Percentiles rank a stretch among this genome's conserved stretches.
Evolutionary conservation across 2,329 filamentous ascomycete genomes (phyloP).

Genomic region (Rhynchosporium graminicola): DNA sequence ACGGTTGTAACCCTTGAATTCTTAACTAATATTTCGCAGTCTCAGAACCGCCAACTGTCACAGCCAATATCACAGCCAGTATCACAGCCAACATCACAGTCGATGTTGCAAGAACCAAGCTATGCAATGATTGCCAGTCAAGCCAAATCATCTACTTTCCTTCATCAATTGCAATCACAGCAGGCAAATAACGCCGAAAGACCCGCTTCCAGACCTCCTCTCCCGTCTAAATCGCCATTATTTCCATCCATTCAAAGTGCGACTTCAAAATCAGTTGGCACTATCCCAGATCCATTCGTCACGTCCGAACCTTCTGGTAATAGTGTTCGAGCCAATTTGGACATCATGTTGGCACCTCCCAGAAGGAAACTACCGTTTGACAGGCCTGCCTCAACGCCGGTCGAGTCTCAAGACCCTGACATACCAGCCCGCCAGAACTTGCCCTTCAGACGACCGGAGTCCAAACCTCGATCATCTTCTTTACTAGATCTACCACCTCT

Average conservation of each 20-base stretch:
- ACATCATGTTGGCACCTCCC: constrained; percentile 24
- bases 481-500: constrained; percentile 29
- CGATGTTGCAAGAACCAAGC: neutral
- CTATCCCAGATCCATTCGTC: constrained; percentile 12
- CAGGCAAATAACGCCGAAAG: neutral
- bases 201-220: neutral
- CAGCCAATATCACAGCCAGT: neutral
- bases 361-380: constrained; percentile 3
- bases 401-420: constrained; percentile 9
- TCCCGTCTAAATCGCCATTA: constrained; percentile 4
- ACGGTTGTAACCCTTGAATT: neutral
- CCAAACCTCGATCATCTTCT: constrained; percentile 14
- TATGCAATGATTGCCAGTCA: neutral
- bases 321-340: constrained; percentile 9
- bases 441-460: constrained; percentile 32
- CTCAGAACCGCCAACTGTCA: neutral
- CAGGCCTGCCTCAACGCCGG: constrained; percentile 27
- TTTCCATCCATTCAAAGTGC: neutral
- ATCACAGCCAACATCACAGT: neutral
- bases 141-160: neutral
- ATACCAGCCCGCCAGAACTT: constrained; percentile 35
- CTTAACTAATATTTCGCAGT: neutral
- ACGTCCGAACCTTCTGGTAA: neutral
- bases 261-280: neutral
- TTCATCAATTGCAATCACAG: neutral